A percentile compares a stretch with the other conserved stretches of the same genome.
phyloP scores from a whole-genome alignment of 2,329 filamentous ascomycete species.

The Ophiostoma novo-ulmi region DNA sequence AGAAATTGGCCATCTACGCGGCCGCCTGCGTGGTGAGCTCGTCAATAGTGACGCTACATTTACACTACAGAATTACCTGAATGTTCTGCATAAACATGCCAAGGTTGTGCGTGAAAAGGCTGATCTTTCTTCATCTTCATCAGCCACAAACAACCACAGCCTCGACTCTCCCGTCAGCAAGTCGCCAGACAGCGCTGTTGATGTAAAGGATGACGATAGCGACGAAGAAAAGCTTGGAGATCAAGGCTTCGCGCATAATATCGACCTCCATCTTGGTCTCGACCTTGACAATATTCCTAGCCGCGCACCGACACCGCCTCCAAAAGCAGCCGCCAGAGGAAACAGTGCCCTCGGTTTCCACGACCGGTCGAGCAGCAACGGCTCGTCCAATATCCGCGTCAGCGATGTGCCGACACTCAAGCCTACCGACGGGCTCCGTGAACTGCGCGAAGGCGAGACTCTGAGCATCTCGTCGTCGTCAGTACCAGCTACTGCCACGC shows the following conservation, averaged over 20 bases:
- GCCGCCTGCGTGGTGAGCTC: conserved; percentile 40
- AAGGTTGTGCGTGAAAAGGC: conserved; percentile 23
- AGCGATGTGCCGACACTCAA: conserved; percentile 5
- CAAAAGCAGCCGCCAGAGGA: conserved; percentile 27
- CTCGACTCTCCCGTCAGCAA: not conserved
- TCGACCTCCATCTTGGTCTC: not conserved
- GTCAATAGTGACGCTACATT: conserved; percentile 64
- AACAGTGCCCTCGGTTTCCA: conserved; percentile 16
- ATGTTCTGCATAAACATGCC: conserved; percentile 63
- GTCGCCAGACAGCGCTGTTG: not conserved
- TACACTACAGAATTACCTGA: conserved; percentile 62
- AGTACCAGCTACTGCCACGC: not conserved
- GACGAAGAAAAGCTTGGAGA: not conserved
- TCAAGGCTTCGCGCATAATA: not conserved
- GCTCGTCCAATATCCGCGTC: not conserved
- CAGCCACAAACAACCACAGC: not conserved
- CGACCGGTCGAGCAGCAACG: not conserved
- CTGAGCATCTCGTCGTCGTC: not conserved
- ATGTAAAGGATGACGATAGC: not conserved
- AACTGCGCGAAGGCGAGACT: not conserved
- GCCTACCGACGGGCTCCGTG: not conserved
- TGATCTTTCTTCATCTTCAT: not conserved
- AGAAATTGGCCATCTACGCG: conserved; percentile 35
- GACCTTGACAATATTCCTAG: conserved; percentile 26
- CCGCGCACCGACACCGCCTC: conserved; percentile 32